Conservation (phyloP, 768 basidiomycete species). For the Pleurotus eryngii region DNA sequence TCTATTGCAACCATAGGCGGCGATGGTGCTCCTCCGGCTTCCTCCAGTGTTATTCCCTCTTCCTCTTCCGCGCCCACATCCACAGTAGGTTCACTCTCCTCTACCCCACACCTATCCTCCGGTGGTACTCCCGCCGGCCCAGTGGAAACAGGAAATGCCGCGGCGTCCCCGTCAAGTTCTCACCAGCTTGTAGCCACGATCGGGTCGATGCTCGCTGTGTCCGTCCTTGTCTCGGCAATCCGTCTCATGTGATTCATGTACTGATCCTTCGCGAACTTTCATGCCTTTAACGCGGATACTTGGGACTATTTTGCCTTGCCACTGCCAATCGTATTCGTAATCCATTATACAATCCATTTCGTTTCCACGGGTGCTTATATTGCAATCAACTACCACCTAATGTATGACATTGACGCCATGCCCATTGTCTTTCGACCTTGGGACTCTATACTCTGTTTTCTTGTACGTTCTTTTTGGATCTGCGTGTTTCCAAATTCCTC, state of each 20-base stretch:
- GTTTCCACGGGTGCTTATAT: too few relatives aligned
- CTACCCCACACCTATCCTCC: background rate
- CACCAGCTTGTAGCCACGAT: constrained; percentile 1
- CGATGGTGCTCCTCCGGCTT: constrained; percentile 28
- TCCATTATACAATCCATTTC: too few relatives aligned
- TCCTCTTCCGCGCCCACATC: constrained; percentile 15
- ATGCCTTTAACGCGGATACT: too few relatives aligned
- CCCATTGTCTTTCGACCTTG: too few relatives aligned
- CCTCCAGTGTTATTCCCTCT: constrained; percentile 18
- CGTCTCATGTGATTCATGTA: background rate
- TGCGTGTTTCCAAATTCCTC: too few relatives aligned
- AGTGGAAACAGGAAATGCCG: constrained; percentile 1
- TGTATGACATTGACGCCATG: too few relatives aligned
- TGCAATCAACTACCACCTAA: too few relatives aligned
- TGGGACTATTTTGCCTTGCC: too few relatives aligned
- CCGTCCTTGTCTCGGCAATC: background rate
- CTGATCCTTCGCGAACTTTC: too few relatives aligned
- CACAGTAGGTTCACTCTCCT: constrained; percentile 8
- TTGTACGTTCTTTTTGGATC: too few relatives aligned
- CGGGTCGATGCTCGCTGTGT: background rate
- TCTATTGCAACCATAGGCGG: constrained; percentile 50
- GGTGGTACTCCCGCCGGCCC: background rate
- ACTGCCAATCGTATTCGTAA: too few relatives aligned
- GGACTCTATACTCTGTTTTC: too few relatives aligned
- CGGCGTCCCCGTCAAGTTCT: background rate